Conservation (phyloP, 441 rosid species). For the Syzygium syzygioides region DNA sequence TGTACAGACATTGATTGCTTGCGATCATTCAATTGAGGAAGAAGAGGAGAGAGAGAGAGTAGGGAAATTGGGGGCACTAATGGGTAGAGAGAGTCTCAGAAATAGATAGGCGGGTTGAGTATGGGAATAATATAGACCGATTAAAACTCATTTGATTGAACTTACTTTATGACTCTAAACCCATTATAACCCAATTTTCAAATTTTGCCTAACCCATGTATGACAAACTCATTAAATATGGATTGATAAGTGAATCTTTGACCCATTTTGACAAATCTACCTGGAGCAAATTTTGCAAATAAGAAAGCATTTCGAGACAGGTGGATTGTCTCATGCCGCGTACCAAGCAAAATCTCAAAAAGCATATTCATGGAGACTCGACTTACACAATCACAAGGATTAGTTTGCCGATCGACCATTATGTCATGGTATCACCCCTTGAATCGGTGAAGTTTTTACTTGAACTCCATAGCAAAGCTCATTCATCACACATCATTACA, state of each 20-base stretch:
- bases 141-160: background rate
- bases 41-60: background rate
- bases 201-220: background rate
- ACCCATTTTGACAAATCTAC: background rate
- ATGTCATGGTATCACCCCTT: background rate
- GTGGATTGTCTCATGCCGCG: background rate
- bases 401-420: background rate
- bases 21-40: background rate
- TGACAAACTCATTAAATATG: background rate
- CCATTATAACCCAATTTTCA: background rate
- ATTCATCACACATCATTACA: background rate
- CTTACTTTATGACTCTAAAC: background rate
- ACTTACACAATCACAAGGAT: background rate
- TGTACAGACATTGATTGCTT: background rate
- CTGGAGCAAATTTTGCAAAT: background rate
- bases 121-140: background rate
- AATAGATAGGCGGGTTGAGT: background rate
- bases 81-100: background rate
- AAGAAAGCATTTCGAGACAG: background rate
- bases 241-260: fast-evolving
- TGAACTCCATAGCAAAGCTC: background rate
- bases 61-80: too few relatives aligned
- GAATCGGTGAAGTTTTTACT: background rate
- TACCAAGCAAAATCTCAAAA: background rate
- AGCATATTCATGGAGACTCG: background rate